These are phyloP conservation scores for Garcia nutans DNA, from an alignment of 345 rosid species.

Conservation along the genomic window DNA sequence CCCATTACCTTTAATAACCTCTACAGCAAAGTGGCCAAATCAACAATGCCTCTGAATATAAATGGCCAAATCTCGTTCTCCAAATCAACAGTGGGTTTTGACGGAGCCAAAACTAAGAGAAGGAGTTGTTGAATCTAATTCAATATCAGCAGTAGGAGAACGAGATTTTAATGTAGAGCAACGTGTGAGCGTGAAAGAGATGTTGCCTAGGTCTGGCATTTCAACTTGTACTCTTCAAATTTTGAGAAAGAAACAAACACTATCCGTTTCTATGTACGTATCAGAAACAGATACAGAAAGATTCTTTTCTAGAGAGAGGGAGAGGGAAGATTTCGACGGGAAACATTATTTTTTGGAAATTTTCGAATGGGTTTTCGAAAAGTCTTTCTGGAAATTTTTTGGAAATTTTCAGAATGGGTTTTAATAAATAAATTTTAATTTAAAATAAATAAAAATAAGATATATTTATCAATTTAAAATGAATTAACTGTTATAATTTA, in stretches of 20 bases:
- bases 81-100: constrained; percentile 12
- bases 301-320: not conserved
- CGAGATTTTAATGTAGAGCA: constrained; percentile 36
- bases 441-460: too few species aligned
- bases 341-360: not conserved
- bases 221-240: not conserved
- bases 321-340: constrained; percentile 13
- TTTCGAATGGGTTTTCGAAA: not conserved
- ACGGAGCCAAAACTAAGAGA: constrained; percentile 11
- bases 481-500: too few species aligned
- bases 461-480: too few species aligned
- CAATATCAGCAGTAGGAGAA: constrained; percentile 18
- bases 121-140: constrained; percentile 3
- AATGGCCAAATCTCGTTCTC: too few species aligned
- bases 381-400: too few species aligned
- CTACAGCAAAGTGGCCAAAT: constrained; percentile 38
- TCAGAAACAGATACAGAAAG: not conserved
- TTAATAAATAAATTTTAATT: too few species aligned
- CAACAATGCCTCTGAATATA: too few species aligned
- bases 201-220: constrained; percentile 64
- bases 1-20: constrained; percentile 72
- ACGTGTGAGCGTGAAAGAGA: constrained; percentile 42
- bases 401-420: too few species aligned
- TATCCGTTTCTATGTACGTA: too few species aligned
- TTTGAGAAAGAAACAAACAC: not conserved